Percentiles rank a stretch among this genome's conserved stretches.
Conservation (phyloP, 352 stramenopile species). For the Globisporangium irregulare region DNA sequence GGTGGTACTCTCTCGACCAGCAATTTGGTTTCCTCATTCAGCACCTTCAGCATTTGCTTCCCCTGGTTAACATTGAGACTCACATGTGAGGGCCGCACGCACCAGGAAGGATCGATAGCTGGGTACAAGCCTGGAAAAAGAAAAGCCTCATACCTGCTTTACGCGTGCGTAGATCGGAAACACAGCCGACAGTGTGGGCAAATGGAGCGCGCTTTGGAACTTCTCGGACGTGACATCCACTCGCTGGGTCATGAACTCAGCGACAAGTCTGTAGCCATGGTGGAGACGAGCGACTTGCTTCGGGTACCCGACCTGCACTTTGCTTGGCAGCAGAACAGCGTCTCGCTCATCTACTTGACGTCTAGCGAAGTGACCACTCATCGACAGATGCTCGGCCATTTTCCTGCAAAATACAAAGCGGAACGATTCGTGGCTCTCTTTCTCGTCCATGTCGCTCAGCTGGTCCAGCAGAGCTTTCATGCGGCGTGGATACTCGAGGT, state of each 20-base stretch:
- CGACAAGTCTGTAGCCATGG: conserved; percentile 30
- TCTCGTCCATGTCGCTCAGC: conserved; percentile 27
- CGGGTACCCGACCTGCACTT: conserved; percentile 32
- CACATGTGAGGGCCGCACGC: neutral
- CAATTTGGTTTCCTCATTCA: conserved; percentile 34
- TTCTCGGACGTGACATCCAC: conserved; percentile 23
- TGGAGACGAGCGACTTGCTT: conserved; percentile 34
- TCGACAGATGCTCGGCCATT: conserved; percentile 47
- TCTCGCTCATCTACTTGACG: neutral
- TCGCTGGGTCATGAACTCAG: conserved; percentile 32
- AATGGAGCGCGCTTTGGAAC: conserved; percentile 26
- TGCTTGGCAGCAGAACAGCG: conserved; percentile 5
- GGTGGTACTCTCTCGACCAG: conserved; percentile 28
- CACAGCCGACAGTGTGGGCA: conserved; percentile 34
- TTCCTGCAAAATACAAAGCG: conserved; percentile 47
- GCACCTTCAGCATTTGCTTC: conserved; percentile 33
- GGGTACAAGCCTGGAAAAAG: neutral
- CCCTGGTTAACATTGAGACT: conserved; percentile 21
- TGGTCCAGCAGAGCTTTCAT: conserved; percentile 44
- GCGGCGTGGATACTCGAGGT: conserved; percentile 48
- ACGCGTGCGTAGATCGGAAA: conserved; percentile 50
- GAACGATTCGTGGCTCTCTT: conserved; percentile 34
- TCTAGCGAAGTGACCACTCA: conserved; percentile 6
- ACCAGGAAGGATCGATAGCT: neutral
- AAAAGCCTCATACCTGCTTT: conserved; percentile 33